Evolutionary conservation across 768 basidiomycete genomes (phyloP).

Genomic region (Hygrophoropsis aurantiaca): DNA sequence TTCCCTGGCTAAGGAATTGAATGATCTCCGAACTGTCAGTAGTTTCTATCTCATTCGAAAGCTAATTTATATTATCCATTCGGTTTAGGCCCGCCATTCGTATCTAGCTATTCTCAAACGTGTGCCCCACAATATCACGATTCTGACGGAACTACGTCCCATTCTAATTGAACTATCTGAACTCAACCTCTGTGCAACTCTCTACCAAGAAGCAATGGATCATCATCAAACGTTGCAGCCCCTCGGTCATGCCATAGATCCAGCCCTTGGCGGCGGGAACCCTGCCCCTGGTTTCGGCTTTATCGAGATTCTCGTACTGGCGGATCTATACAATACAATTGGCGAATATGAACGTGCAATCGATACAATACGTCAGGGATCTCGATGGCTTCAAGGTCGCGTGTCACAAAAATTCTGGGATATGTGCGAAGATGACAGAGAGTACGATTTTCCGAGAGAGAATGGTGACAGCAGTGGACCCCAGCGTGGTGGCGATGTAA

Average conservation of each 20-base stretch:
- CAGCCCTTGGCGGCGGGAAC: slow-evolving; percentile 9
- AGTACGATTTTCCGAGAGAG: slow-evolving; percentile 61
- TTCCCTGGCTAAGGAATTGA: slow-evolving; percentile 71
- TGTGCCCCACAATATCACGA: slow-evolving; percentile 75
- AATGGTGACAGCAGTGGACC: slow-evolving; percentile 17
- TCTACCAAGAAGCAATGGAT: slow-evolving; percentile 75
- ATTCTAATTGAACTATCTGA: slow-evolving; percentile 73
- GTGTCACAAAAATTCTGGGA: slow-evolving; percentile 77
- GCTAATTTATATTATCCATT: slow-evolving; percentile 16
- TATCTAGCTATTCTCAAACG: slow-evolving; percentile 70
- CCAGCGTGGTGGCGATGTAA: slow-evolving; percentile 46
- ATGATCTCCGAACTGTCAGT: slow-evolving; percentile 65
- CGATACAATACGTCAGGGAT: slow-evolving; percentile 69
- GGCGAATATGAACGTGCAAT: slow-evolving; percentile 69
- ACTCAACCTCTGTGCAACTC: slow-evolving; percentile 56
- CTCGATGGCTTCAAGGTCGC: slow-evolving; percentile 90
- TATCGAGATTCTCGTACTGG: slow-evolving; percentile 73
- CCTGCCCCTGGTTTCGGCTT: slow-evolving; percentile 20
- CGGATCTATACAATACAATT: slow-evolving; percentile 78
- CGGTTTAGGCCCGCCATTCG: slow-evolving; percentile 53
- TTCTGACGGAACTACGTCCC: slow-evolving; percentile 76
- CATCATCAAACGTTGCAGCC: slow-evolving; percentile 50
- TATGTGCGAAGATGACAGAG: slow-evolving; percentile 79
- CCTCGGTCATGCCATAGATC: slow-evolving; percentile 43
- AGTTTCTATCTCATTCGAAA: not conserved